These are phyloP conservation scores for Termitomyces sp. DNA, from an alignment of 768 basidiomycete species.

Conservation along the genomic window DNA sequence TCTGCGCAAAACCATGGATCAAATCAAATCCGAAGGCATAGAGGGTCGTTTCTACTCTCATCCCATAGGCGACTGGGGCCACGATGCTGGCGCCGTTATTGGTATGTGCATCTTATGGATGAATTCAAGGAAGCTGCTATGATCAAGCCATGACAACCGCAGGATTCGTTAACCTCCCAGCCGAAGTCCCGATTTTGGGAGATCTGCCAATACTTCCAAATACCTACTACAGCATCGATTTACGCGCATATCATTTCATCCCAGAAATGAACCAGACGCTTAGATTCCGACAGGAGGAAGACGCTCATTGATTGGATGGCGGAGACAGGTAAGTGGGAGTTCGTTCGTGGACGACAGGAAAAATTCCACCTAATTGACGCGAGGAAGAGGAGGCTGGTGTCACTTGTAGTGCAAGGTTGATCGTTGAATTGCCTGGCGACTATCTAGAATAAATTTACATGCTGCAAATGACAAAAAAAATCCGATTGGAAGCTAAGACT, in stretches of 20 bases:
- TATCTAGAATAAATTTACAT: background rate
- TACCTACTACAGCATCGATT: slow-evolving; percentile 50
- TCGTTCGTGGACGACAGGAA: slow-evolving; percentile 45
- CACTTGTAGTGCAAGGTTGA: slow-evolving; percentile 18
- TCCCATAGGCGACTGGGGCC: slow-evolving; percentile 53
- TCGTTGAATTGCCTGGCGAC: background rate
- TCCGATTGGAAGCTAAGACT: background rate
- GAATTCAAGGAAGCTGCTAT: background rate
- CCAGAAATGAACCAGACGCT: slow-evolving; percentile 43
- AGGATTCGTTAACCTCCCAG: slow-evolving; percentile 40
- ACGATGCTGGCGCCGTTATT: slow-evolving; percentile 45
- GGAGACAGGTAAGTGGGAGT: slow-evolving; percentile 35
- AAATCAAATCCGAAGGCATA: slow-evolving; percentile 40
- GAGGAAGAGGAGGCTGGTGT: background rate
- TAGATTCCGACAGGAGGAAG: slow-evolving; percentile 39
- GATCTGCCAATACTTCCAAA: slow-evolving; percentile 40
- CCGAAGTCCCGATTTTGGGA: slow-evolving; percentile 40
- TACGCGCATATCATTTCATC: slow-evolving; percentile 43
- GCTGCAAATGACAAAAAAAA: background rate
- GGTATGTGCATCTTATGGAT: slow-evolving; percentile 22
- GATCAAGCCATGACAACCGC: background rate
- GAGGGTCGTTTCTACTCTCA: slow-evolving; percentile 46
- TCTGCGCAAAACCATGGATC: slow-evolving; percentile 29
- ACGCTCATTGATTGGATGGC: slow-evolving; percentile 38
- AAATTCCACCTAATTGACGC: slow-evolving; percentile 10